Base-by-base conservation (phyloP, 108 stramenopile species). In the Aureococcus anophagefferens region DNA sequence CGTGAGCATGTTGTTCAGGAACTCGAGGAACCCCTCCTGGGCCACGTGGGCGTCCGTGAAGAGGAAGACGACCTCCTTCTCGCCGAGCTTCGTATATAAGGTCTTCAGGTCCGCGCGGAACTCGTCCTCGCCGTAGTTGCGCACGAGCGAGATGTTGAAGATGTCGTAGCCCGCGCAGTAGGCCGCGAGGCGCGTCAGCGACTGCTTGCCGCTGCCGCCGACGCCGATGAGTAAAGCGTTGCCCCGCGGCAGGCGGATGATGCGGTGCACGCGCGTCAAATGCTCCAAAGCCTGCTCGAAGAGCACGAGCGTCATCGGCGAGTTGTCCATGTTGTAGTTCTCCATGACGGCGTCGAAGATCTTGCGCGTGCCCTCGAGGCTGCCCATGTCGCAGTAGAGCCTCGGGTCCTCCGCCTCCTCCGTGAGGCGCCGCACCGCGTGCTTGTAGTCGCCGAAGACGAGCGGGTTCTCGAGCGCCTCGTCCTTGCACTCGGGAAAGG, bases 31-130 rank as follows among this genome's bases (percentile, higher is more conserved):
- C 35, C 88, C 88, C 72, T 88, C 88, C 79, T 87, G 82, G 35
- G 84, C 88, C 0, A 87, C 88, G 69, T 88, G 85, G 5, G 86
- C 88, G 76, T 88, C 88, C 9, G 88, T 88, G 74, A 88, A 85
- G 35, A 88, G 81, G 74, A 88, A 88, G 13, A 87, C 85, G 30
- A 88, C 86, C 9, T 79, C 81, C 0, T 73, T 76, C 13, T 32
- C 35, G 29, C 76, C 86, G 28, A 88, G 76, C 66, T 40, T 62
- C 63, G 63, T 76, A 68, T 84, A 88, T 28, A 88, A 78, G 45
- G 82, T 76, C 72, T 88, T 87, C 21, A 88, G 73, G 34, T 87
- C 86, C 31, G 81, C 83, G 21, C 83, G 74, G 73, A 88, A 88
- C 45, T 88, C 84, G 16, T 40, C 36, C 65, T 88, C 88, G 32